A percentile compares a stretch with the other conserved stretches of the same genome.
Evolutionary conservation across 2,329 filamentous ascomycete species (phyloP).

Genomic region (Nigrograna mackinnonii): DNA sequence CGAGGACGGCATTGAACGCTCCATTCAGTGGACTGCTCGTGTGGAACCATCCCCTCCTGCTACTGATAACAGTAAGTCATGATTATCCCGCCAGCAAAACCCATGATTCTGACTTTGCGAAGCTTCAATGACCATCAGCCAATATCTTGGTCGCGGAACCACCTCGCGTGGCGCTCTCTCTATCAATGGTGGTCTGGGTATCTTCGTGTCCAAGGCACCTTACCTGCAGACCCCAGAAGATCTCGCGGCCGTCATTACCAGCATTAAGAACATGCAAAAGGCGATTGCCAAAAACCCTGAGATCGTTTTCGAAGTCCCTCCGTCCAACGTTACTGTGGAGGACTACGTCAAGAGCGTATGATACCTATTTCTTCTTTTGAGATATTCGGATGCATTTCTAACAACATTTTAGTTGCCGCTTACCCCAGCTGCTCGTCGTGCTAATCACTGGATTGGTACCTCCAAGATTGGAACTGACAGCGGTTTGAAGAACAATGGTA

Average conservation of each 20-base stretch:
- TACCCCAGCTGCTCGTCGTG: conserved; percentile 42
- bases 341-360: conserved; percentile 56
- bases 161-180: conserved; percentile 65
- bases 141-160: conserved; percentile 67
- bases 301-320: conserved; percentile 61
- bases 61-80: conserved; percentile 36
- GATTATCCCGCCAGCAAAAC: neutral
- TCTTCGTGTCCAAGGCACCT: conserved; percentile 62
- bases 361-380: neutral
- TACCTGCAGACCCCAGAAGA: conserved; percentile 63
- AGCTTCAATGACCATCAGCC: conserved; percentile 47
- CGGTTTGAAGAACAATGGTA: conserved; percentile 45
- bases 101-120: no score
- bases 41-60: conserved; percentile 60
- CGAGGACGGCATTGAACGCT: conserved; percentile 62
- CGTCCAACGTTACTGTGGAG: conserved; percentile 53
- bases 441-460: conserved; percentile 58
- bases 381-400: neutral
- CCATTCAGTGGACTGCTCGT: conserved; percentile 69
- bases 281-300: conserved; percentile 58
- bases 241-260: conserved; percentile 64
- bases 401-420: conserved; percentile 29
- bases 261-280: conserved; percentile 63
- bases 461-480: conserved; percentile 57
- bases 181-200: conserved; percentile 61